phyloP scores from a whole-genome alignment of 306 rosid genomes.

The Luffa aegyptiaca region DNA sequence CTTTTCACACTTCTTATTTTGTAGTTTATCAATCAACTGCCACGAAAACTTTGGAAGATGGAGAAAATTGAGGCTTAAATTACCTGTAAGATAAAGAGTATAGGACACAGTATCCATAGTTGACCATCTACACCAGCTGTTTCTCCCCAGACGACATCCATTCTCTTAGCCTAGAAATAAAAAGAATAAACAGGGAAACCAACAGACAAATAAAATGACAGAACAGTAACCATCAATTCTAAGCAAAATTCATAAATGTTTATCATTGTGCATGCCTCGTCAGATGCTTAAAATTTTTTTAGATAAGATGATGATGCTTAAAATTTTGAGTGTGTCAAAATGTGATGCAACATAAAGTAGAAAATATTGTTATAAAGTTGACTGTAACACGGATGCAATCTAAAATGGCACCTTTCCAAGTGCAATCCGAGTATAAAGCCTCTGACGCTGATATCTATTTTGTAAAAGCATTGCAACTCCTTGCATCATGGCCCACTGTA shows the following conservation, averaged over 20 bases:
- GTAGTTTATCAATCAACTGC: background rate
- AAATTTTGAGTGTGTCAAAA: background rate
- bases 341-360: background rate
- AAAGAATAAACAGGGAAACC: background rate
- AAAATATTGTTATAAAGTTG: slow-evolving; percentile 12
- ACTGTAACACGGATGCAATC: background rate
- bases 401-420: slow-evolving; percentile 74
- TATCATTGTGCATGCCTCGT: background rate
- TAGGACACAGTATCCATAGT: slow-evolving; percentile 86
- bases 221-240: background rate
- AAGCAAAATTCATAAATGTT: background rate
- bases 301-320: background rate
- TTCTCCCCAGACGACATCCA: slow-evolving; percentile 99
- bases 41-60: background rate
- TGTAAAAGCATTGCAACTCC: slow-evolving; percentile 98
- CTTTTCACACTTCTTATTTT: background rate
- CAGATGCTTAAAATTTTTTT: background rate
- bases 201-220: background rate
- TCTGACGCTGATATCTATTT: slow-evolving; percentile 96
- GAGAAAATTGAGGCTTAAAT: slow-evolving; percentile 11
- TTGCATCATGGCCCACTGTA: slow-evolving; percentile 99
- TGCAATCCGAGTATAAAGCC: slow-evolving; percentile 97
- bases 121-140: slow-evolving; percentile 95
- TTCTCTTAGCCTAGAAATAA: slow-evolving; percentile 77
- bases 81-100: slow-evolving; percentile 91